Percentiles rank a stretch among this genome's conserved stretches.
Conservation (phyloP, 2,329 filamentous ascomycete genomes). For the Sporothrix globosa region DNA sequence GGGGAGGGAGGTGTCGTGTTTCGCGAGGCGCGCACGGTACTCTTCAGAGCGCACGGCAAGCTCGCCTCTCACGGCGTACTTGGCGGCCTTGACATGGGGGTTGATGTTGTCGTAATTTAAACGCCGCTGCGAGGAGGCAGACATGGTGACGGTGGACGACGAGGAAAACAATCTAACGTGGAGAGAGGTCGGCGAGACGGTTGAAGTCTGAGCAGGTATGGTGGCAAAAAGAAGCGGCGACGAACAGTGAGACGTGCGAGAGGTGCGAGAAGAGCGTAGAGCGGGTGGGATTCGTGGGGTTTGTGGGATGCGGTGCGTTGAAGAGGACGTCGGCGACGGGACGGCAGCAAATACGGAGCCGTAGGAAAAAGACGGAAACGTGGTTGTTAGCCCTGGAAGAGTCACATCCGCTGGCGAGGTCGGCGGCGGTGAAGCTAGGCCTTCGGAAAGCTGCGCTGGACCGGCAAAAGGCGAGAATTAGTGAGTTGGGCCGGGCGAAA, state of each 20-base stretch:
- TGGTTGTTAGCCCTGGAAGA: constrained; percentile 18
- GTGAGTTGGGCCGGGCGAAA: background rate
- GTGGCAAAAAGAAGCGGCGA: constrained; percentile 11
- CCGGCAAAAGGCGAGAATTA: constrained; percentile 12
- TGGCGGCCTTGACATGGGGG: constrained; percentile 78
- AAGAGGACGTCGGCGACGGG: background rate
- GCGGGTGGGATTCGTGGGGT: too few species aligned
- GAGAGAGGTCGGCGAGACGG: constrained; percentile 3
- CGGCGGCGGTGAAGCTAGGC: constrained; percentile 8
- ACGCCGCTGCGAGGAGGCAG: constrained; percentile 47
- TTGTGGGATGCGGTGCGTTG: background rate
- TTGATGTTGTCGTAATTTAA: constrained; percentile 90
- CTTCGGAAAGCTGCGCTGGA: constrained; percentile 13
- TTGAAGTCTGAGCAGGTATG: background rate
- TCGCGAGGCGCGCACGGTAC: constrained; percentile 74
- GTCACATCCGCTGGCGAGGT: constrained; percentile 30
- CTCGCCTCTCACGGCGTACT: constrained; percentile 97
- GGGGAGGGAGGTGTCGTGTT: constrained; percentile 64
- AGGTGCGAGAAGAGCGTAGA: too few species aligned
- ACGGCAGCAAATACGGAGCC: constrained; percentile 24
- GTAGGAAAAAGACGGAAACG: constrained; percentile 26
- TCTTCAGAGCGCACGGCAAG: constrained; percentile 91
- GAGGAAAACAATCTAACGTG: constrained; percentile 27
- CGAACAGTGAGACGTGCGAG: background rate
- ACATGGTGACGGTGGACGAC: constrained; percentile 39